A percentile compares a stretch with the other conserved stretches of the same genome.
These are phyloP conservation scores for Trichoderma polysporum DNA, from an alignment of 2,329 filamentous ascomycete genomes.

Conservation along the genomic window DNA sequence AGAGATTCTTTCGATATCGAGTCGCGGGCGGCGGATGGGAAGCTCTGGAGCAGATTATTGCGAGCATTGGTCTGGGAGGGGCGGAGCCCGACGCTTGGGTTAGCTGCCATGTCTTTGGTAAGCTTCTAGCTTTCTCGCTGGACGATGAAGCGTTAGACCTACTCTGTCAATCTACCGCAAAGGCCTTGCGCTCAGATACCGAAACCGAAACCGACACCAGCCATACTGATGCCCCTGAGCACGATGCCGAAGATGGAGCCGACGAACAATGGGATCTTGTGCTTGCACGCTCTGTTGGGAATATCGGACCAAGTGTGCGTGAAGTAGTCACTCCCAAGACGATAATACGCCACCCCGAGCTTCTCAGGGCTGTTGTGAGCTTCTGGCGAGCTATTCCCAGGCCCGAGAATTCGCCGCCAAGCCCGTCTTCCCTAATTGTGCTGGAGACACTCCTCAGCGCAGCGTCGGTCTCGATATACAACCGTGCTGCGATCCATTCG, in stretches of 20 bases:
- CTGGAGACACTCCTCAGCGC: conserved; percentile 62
- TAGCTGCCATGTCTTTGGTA: conserved; percentile 74
- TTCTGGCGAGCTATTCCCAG: conserved; percentile 64
- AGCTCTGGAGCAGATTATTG: conserved; percentile 70
- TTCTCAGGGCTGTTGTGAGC: conserved; percentile 60
- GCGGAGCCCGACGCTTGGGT: conserved; percentile 67
- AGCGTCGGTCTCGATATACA: conserved; percentile 63
- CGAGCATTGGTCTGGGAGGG: conserved; percentile 63
- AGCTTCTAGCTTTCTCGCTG: conserved; percentile 75
- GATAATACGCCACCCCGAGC: conserved; percentile 59
- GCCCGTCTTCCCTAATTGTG: conserved; percentile 61
- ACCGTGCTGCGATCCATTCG: conserved; percentile 68
- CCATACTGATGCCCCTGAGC: conserved; percentile 9
- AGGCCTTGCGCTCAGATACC: conserved; percentile 35
- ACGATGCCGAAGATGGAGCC: conserved; percentile 34
- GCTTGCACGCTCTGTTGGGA: conserved; percentile 38
- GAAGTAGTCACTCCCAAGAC: conserved; percentile 52
- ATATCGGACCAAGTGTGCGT: conserved; percentile 42
- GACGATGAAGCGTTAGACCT: conserved; percentile 73
- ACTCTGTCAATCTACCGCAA: conserved; percentile 59
- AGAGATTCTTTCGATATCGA: conserved; percentile 77
- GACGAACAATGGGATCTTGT: conserved; percentile 42
- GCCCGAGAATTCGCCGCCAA: conserved; percentile 42
- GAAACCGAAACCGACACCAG: conserved; percentile 22
- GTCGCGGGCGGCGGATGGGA: conserved; percentile 78